phyloP scores from a whole-genome alignment of 2,329 filamentous ascomycete genomes.

The Xylaria multiplex region DNA sequence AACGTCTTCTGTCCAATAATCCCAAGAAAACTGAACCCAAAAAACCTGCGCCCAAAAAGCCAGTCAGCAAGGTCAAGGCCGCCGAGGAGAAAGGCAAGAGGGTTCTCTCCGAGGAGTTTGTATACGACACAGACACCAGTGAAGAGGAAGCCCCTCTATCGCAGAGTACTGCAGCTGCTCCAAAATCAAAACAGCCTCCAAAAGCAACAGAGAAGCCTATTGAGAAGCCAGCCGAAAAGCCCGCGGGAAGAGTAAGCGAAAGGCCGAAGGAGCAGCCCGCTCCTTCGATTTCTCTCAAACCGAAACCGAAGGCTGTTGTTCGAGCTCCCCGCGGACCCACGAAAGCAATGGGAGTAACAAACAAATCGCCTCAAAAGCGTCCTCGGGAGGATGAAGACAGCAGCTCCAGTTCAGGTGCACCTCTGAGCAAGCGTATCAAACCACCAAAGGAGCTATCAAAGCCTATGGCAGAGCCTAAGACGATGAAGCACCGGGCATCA shows the following conservation, averaged over 20 bases:
- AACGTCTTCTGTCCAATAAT: constrained; percentile 60
- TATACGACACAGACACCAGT: constrained; percentile 65
- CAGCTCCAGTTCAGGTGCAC: constrained; percentile 68
- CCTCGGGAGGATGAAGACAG: constrained; percentile 64
- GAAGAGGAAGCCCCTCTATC: constrained; percentile 61
- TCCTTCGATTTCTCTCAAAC: constrained; percentile 40
- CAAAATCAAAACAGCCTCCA: constrained; percentile 48
- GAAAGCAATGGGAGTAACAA: constrained; percentile 46
- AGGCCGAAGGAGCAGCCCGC: constrained; percentile 45
- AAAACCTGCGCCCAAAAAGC: constrained; percentile 55
- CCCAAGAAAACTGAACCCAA: constrained; percentile 54
- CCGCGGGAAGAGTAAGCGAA: constrained; percentile 28
- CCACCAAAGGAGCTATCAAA: constrained; percentile 54
- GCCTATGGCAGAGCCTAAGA: constrained; percentile 48
- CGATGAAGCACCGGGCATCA: constrained; percentile 58
- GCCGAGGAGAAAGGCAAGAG: constrained; percentile 54
- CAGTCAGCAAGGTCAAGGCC: constrained; percentile 57
- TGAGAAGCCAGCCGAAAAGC: constrained; percentile 29
- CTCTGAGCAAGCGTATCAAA: constrained; percentile 68
- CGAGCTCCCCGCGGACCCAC: constrained; percentile 42
- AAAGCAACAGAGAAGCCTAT: constrained; percentile 39
- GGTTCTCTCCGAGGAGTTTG: constrained; percentile 65
- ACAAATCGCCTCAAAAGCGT: constrained; percentile 60
- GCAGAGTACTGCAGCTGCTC: constrained; percentile 47
- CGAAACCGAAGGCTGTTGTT: constrained; percentile 51